Base-by-base conservation (phyloP, 2,329 filamentous ascomycete species). In the Berkeleyomyces rouxiae region DNA sequence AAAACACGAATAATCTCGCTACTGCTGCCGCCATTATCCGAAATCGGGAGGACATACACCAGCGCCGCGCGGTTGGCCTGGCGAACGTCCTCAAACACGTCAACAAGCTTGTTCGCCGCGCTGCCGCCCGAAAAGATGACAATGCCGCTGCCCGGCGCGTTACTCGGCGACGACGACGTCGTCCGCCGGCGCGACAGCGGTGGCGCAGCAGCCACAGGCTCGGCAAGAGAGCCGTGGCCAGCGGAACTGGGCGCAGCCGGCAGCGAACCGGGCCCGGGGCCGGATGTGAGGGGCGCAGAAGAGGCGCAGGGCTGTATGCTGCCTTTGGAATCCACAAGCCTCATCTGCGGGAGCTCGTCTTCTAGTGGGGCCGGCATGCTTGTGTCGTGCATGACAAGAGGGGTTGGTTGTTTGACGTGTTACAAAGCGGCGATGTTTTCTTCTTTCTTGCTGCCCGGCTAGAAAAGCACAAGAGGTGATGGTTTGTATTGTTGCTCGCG, bases 1-100 rank as follows among this genome's bases (percentile, higher is more conserved):
- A 97, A 93, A 43, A 97, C 90, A 43, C 93, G 82, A 67, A 96
- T 95, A 69, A 96, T 77, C 75, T 97, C 92, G 53, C 89, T 95
- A 2, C 90, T 95, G 68, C 88, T 95, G 46, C 92, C 92, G 58
- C 92, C 92, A 73, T 97, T 97, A 74, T 97, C 92, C 67, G 88
- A 93, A 71, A 96, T 96, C 43, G 92, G 92, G 61, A 97, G 95
- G 64, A 96, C 84, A 72, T 95, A 95, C 73, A 83, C 89, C 49
- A 95, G 75, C 2, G 80, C 76, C 69, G 86, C 87, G 47, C 79
- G 74, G 66, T 86, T 87, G 68, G 79, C 84, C 66, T 84, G 74
- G 10, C 82, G 78, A 42, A 88, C 77, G 16, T 76, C 75, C 68
- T 82, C 85, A 74, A 96, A 96, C 9, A 96, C 88, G 71, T 96